phyloP scores from a whole-genome alignment of 2,329 filamentous ascomycete species.

The Penicillium fuscoglaucum region DNA sequence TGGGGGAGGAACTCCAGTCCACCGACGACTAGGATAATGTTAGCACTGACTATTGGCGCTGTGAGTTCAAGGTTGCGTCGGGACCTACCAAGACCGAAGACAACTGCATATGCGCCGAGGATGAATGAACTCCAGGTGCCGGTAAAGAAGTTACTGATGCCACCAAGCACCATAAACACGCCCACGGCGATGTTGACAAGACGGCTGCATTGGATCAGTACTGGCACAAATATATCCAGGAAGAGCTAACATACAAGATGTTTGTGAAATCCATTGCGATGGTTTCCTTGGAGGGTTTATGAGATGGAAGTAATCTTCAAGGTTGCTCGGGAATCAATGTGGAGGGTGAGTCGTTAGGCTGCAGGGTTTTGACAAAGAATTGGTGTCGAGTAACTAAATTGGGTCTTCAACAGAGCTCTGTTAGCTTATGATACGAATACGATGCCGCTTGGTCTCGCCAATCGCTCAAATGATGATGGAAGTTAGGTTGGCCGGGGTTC shows the following conservation, averaged over 20 bases:
- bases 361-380: conserved; percentile 1
- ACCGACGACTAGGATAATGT: conserved; percentile 57
- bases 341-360: conserved; percentile 10
- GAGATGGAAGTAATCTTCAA: conserved; percentile 11
- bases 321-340: conserved; percentile 4
- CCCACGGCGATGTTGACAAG: conserved; percentile 90
- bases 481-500: background rate
- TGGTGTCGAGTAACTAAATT: background rate
- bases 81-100: conserved; percentile 78
- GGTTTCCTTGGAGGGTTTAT: conserved; percentile 1
- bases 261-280: conserved; percentile 84
- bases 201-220: conserved; percentile 60
- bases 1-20: conserved; percentile 78
- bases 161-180: conserved; percentile 83
- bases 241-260: conserved; percentile 43
- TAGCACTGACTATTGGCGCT: conserved; percentile 21
- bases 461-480: background rate
- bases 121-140: conserved; percentile 63
- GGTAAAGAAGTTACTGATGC: conserved; percentile 55
- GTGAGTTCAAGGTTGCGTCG: conserved; percentile 2
- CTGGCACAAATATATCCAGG: background rate
- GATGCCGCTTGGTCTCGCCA: background rate
- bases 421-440: background rate
- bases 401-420: background rate
- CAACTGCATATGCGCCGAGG: conserved; percentile 80